Evolutionary conservation across 164 flowering plant species (phyloP).

Genomic region (Magnolia kwangsiensis): DNA sequence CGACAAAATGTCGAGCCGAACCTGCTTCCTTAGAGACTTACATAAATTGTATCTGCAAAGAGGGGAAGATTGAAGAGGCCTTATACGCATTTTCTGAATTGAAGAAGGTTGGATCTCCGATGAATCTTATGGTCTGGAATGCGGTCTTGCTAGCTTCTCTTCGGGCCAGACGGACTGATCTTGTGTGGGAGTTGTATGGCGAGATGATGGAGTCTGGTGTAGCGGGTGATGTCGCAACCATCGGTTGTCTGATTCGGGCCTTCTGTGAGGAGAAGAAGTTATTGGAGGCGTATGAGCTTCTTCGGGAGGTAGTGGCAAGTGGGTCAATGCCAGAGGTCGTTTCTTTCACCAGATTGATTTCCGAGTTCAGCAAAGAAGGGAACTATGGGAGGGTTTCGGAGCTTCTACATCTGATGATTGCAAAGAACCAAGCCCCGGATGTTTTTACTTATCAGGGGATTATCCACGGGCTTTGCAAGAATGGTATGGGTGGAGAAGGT

Average conservation of each 20-base stretch:
- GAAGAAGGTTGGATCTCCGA: constrained; percentile 22
- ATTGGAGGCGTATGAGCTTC: constrained; percentile 46
- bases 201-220: constrained; percentile 49
- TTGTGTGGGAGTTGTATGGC: constrained; percentile 47
- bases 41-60: constrained; percentile 39
- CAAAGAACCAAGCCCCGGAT: constrained; percentile 40
- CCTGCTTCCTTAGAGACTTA: constrained; percentile 34
- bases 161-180: constrained; percentile 39
- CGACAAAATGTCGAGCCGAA: constrained; percentile 31
- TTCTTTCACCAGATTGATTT: constrained; percentile 45
- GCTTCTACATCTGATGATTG: constrained; percentile 67
- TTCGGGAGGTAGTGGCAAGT: constrained; percentile 38
- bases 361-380: constrained; percentile 33
- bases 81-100: constrained; percentile 24
- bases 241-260: constrained; percentile 51
- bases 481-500: constrained; percentile 32
- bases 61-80: constrained; percentile 45
- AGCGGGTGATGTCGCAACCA: constrained; percentile 37
- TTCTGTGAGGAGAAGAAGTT: constrained; percentile 41
- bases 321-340: constrained; percentile 42
- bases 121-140: constrained; percentile 48
- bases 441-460: constrained; percentile 50
- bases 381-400: constrained; percentile 36
- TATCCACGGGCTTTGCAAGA: constrained; percentile 48
- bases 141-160: constrained; percentile 34